These are phyloP conservation scores for Cercis canadensis DNA, from an alignment of 306 rosid genomes.

Conservation along the genomic window DNA sequence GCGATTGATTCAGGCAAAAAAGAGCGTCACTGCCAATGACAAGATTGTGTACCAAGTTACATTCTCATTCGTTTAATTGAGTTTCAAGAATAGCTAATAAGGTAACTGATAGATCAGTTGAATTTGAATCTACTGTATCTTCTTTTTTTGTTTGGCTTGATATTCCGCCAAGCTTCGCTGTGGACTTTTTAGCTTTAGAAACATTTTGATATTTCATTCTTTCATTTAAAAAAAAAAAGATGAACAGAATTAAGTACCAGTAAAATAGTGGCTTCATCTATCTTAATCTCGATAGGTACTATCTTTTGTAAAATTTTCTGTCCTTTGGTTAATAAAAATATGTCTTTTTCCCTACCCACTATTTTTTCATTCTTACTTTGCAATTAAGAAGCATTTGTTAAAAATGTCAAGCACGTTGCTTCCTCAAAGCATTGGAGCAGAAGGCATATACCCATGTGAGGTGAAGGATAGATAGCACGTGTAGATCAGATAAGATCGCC, in stretches of 20 bases:
- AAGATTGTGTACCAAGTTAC: too few relatives aligned
- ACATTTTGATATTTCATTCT: too few relatives aligned
- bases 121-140: too few relatives aligned
- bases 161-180: too few relatives aligned
- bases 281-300: constrained; percentile 9
- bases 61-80: too few relatives aligned
- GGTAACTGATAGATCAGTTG: too few relatives aligned
- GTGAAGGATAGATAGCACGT: constrained; percentile 35
- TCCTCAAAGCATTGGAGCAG: constrained; percentile 39
- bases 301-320: neutral
- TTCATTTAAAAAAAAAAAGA: too few relatives aligned
- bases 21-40: too few relatives aligned
- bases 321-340: neutral
- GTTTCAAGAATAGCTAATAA: too few relatives aligned
- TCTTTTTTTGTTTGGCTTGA: too few relatives aligned
- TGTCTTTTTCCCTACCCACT: neutral
- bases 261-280: neutral
- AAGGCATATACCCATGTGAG: constrained; percentile 54
- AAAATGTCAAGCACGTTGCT: constrained; percentile 38
- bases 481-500: constrained; percentile 51
- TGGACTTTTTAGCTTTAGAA: too few relatives aligned
- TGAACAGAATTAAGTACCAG: neutral
- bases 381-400: constrained; percentile 10
- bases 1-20: too few relatives aligned
- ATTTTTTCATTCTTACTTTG: neutral